Conservation (phyloP, 306 rosid genomes). For the Dalbergia oliveri region DNA sequence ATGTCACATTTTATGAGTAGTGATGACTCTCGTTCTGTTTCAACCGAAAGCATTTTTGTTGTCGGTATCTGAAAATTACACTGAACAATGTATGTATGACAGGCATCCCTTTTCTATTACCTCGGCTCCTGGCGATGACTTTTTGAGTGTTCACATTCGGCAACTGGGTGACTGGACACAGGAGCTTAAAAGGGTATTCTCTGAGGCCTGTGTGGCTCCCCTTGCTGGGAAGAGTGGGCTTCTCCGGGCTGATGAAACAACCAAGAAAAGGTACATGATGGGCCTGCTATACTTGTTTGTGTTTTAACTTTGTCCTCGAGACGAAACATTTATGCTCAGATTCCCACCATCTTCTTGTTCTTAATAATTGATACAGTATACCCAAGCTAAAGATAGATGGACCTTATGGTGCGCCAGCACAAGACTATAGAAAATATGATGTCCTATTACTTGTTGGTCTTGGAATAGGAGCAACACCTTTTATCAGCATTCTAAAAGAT, state of each 20-base stretch:
- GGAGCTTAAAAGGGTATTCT: conserved; percentile 82
- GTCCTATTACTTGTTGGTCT: conserved; percentile 93
- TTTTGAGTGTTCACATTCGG: conserved; percentile 90
- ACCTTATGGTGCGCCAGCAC: conserved; percentile 98
- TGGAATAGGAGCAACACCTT: conserved; percentile 97
- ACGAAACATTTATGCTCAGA: conserved; percentile 9
- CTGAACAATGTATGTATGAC: conserved; percentile 39
- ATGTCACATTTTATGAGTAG: background rate
- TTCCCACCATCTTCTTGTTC: conserved; percentile 28
- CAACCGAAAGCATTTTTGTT: background rate
- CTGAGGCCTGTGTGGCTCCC: conserved; percentile 87
- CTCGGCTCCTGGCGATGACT: conserved; percentile 92
- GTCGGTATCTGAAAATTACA: conserved; percentile 12
- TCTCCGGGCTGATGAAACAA: conserved; percentile 94
- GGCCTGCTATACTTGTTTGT: conserved; percentile 6
- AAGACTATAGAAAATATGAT: conserved; percentile 84
- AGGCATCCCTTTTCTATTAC: conserved; percentile 99
- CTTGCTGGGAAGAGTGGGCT: conserved; percentile 90
- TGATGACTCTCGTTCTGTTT: background rate
- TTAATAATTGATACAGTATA: conserved; percentile 57
- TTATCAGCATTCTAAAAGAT: conserved; percentile 90
- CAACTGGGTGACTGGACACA: conserved; percentile 97
- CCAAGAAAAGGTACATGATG: conserved; percentile 69
- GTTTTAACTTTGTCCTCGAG: conserved; percentile 27
- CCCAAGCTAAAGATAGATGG: conserved; percentile 95